These are phyloP conservation scores for Backusella parvicylindrica DNA, from an alignment of 192 early-diverging fungal species.

Conservation along the genomic window DNA sequence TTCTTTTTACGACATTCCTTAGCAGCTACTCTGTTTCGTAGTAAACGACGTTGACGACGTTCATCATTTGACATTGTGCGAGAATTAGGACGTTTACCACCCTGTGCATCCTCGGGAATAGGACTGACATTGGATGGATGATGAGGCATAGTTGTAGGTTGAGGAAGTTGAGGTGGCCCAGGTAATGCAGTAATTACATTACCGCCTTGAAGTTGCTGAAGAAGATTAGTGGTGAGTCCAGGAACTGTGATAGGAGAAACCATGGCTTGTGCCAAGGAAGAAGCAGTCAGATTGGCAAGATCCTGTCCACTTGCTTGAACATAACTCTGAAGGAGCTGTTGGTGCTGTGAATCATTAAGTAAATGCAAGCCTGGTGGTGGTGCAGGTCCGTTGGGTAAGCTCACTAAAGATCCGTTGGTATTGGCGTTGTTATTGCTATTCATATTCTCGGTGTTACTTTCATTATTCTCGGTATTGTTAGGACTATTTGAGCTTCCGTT, in stretches of 20 bases:
- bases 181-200: constrained; percentile 34
- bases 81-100: constrained; percentile 2
- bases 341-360: constrained; percentile 22
- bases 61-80: constrained; percentile 63
- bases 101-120: constrained; percentile 6
- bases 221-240: constrained; percentile 13
- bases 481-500: background rate
- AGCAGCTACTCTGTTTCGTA: constrained; percentile 76
- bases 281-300: constrained; percentile 26
- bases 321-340: constrained; percentile 29
- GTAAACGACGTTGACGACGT: constrained; percentile 67
- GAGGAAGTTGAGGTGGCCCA: constrained; percentile 20
- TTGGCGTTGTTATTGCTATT: background rate
- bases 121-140: constrained; percentile 7
- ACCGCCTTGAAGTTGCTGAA: constrained; percentile 27
- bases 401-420: background rate
- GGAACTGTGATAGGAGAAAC: constrained; percentile 33
- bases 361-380: constrained; percentile 12
- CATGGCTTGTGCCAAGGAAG: constrained; percentile 36
- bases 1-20: constrained; percentile 85
- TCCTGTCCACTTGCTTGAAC: constrained; percentile 33
- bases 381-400: background rate
- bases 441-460: background rate
- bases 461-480: background rate
- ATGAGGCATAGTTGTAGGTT: background rate